phyloP scores from a whole-genome alignment of 768 basidiomycete species.

The Russula earlei region DNA sequence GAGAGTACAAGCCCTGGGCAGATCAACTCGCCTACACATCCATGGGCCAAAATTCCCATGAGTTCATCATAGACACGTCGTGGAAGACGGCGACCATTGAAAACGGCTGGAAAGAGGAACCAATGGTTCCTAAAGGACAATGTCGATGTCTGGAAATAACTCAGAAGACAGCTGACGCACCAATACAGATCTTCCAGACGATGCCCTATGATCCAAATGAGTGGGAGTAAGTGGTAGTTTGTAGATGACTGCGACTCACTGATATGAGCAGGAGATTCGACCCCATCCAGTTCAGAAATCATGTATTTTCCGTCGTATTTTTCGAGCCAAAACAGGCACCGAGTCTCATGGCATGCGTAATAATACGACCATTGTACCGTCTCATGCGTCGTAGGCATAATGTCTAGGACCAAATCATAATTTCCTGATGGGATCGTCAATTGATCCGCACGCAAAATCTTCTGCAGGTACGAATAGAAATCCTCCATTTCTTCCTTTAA shows the following conservation, averaged over 20 bases:
- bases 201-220: constrained; percentile 11
- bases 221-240: neutral
- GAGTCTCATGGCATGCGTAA: constrained; percentile 38
- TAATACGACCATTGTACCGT: constrained; percentile 36
- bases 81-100: constrained; percentile 2
- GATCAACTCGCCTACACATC: constrained; percentile 32
- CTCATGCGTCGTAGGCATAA: constrained; percentile 25
- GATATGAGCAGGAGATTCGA: constrained; percentile 4
- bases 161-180: constrained; percentile 2
- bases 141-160: neutral
- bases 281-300: constrained; percentile 18
- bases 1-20: neutral
- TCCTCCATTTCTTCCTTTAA: constrained; percentile 29
- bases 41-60: constrained; percentile 30
- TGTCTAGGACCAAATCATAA: constrained; percentile 18
- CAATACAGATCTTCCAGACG: constrained; percentile 22
- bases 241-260: neutral
- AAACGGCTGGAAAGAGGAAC: constrained; percentile 23
- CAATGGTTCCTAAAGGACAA: constrained; percentile 21
- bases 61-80: constrained; percentile 23
- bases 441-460: constrained; percentile 12
- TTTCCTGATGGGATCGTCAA: constrained; percentile 11
- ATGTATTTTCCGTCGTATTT: constrained; percentile 30
- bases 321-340: constrained; percentile 46
- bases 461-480: constrained; percentile 14